Percentiles rank a stretch among this genome's conserved stretches.
phyloP scores from a whole-genome alignment of 78 protist species.

The Dictyostelium discoideum region dicty_2.7 NC_007088.5:5116501-5117000 shows the following conservation, averaged over 20 bases:
- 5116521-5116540: conserved; percentile 22
- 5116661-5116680: conserved; percentile 89
- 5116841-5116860: conserved; percentile 43
- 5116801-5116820: conserved; percentile 59
- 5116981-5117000: conserved; percentile 51
- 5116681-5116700: conserved; percentile 57
- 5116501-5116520: conserved; percentile 32
- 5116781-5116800: conserved; percentile 17
- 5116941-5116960: conserved; percentile 80
- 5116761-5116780: conserved; percentile 38
- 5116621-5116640: conserved; percentile 84
- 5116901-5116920: conserved; percentile 51
- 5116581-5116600: conserved; percentile 52
- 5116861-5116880: conserved; percentile 72
- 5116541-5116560: conserved; percentile 64
- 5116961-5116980: conserved; percentile 58
- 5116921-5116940: conserved; percentile 54
- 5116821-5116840: conserved; percentile 6
- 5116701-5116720: background rate
- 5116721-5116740: background rate
- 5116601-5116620: conserved; percentile 58
- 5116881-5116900: conserved; percentile 66
- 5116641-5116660: conserved; percentile 93
- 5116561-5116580: conserved; percentile 69
- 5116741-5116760: conserved; percentile 56